phyloP scores from a whole-genome alignment of 495 filamentous ascomycete genomes.

The Podospora anserina region DNA sequence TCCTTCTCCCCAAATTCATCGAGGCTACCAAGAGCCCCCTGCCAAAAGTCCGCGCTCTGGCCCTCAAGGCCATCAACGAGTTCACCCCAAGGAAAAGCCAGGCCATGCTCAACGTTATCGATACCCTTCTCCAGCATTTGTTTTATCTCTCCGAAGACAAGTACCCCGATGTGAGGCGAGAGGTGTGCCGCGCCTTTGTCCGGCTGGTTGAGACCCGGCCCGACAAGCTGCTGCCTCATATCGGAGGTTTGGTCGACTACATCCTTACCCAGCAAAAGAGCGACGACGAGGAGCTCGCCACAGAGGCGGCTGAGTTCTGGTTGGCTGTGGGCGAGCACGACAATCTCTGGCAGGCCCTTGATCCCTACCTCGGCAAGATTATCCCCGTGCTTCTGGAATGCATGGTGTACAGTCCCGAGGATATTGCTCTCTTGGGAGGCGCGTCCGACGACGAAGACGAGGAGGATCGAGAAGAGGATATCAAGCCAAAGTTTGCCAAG shows the following conservation, averaged over 20 bases:
- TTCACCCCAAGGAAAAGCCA: constrained; percentile 82
- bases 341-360: constrained; percentile 66
- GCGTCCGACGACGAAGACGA: constrained; percentile 87
- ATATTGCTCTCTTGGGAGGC: constrained; percentile 76
- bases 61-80: constrained; percentile 81
- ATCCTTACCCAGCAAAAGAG: constrained; percentile 86
- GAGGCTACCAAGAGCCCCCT: constrained; percentile 73
- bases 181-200: constrained; percentile 90
- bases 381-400: constrained; percentile 87
- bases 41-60: constrained; percentile 70
- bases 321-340: constrained; percentile 87
- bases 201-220: constrained; percentile 87
- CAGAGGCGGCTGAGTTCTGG: constrained; percentile 98
- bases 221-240: constrained; percentile 83
- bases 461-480: constrained; percentile 86
- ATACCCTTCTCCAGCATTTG: constrained; percentile 73
- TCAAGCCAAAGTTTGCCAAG: constrained; percentile 90
- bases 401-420: constrained; percentile 96
- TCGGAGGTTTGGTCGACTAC: constrained; percentile 86
- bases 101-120: constrained; percentile 70
- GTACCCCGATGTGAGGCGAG: constrained; percentile 74
- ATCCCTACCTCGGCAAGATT: constrained; percentile 76
- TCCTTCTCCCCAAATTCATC: constrained; percentile 88
- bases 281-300: constrained; percentile 85
- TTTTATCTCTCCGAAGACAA: constrained; percentile 76